phyloP scores from a whole-genome alignment of 1,284 basidiomycete genomes.

The Cutaneotrichosporon mucoides region DNA sequence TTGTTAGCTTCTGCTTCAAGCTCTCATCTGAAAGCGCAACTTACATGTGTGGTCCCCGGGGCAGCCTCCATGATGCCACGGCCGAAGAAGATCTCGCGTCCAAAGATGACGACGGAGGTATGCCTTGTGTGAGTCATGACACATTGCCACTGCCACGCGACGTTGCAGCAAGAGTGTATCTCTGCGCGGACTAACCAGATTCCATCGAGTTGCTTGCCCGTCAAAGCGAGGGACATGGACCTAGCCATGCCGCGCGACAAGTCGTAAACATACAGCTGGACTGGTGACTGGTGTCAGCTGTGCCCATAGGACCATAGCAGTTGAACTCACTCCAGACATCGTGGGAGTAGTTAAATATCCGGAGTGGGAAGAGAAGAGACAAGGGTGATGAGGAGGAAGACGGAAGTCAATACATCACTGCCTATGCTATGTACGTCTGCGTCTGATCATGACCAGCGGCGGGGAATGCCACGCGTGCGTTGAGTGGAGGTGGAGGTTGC shows the following conservation, averaged over 20 bases:
- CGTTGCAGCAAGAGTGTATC: background rate
- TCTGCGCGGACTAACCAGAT: conserved; percentile 61
- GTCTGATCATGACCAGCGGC: too few relatives aligned
- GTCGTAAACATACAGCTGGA: conserved; percentile 84
- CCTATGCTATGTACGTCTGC: too few relatives aligned
- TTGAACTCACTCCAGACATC: background rate
- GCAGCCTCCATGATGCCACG: conserved; percentile 64
- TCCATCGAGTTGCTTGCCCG: conserved; percentile 80
- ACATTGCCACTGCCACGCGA: too few relatives aligned
- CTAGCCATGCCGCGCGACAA: conserved; percentile 77
- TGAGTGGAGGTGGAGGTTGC: too few relatives aligned
- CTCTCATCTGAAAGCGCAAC: conserved; percentile 6
- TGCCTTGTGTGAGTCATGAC: conserved; percentile 48
- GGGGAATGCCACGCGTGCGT: too few relatives aligned
- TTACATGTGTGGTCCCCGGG: conserved; percentile 69
- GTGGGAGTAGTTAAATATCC: background rate
- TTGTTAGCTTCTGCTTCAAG: background rate
- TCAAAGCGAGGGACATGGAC: conserved; percentile 68
- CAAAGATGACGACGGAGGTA: conserved; percentile 81
- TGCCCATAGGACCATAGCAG: background rate
- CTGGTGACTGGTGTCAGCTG: conserved; percentile 29
- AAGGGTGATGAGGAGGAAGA: background rate
- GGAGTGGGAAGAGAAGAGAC: background rate
- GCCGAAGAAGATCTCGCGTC: conserved; percentile 82
- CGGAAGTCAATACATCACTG: too few relatives aligned